Conservation (phyloP, 148 eudicot genomes). For the Rhododendron henanense region DNA sequence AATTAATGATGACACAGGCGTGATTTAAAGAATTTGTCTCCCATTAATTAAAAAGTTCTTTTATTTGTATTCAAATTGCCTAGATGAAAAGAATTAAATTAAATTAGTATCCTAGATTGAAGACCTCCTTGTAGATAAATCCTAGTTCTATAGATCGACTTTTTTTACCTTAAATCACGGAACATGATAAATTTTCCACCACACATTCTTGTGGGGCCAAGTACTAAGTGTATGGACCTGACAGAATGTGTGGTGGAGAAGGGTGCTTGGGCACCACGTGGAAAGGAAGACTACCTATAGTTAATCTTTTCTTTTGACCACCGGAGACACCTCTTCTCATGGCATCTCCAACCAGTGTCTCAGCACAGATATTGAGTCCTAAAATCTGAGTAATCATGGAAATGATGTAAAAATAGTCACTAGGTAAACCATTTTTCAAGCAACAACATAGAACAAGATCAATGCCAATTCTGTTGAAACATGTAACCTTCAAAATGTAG, state of each 20-base stretch:
- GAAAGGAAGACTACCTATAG: slow-evolving; percentile 45
- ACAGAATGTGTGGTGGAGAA: background rate
- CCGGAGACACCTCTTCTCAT: slow-evolving; percentile 91
- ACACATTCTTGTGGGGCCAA: background rate
- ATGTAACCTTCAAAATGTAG: slow-evolving; percentile 75
- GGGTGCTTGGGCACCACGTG: background rate
- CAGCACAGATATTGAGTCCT: slow-evolving; percentile 78
- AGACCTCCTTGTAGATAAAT: background rate
- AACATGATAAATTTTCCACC: background rate
- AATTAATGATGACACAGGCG: background rate
- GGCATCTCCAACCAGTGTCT: slow-evolving; percentile 63
- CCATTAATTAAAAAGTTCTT: too few species aligned
- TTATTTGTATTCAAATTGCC: background rate
- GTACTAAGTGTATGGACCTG: background rate
- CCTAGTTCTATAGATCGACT: background rate
- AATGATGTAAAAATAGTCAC: slow-evolving; percentile 1
- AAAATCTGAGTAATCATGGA: slow-evolving; percentile 48
- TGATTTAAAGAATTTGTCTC: background rate
- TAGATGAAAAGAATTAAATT: too few species aligned
- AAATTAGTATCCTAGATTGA: background rate
- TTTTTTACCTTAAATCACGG: background rate
- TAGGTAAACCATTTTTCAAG: background rate
- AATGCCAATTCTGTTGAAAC: background rate
- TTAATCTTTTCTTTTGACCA: slow-evolving; percentile 83
- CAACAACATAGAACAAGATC: background rate